These are phyloP conservation scores for Xylariaceae sp. DNA, from an alignment of 2,329 filamentous ascomycete genomes.

Conservation along the genomic window DNA sequence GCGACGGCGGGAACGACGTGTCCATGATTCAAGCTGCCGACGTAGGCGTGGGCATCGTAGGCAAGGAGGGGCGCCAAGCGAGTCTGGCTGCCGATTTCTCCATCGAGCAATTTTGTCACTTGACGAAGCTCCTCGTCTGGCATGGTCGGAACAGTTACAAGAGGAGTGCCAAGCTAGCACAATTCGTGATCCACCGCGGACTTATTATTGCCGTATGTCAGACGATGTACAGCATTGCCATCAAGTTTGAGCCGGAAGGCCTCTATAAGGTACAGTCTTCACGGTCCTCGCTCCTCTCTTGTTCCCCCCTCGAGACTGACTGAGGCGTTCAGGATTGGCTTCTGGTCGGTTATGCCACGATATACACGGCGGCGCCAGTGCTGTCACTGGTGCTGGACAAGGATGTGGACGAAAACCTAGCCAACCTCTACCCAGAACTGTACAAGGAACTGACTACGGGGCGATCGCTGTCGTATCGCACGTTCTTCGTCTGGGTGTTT, in stretches of 20 bases:
- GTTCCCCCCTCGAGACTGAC: constrained; percentile 14
- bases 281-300: background rate
- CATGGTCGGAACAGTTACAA: constrained; percentile 98
- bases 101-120: constrained; percentile 88
- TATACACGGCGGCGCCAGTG: constrained; percentile 91
- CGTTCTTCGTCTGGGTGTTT: constrained; percentile 94
- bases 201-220: constrained; percentile 93
- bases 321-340: constrained; percentile 70
- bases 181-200: constrained; percentile 97
- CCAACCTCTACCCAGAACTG: constrained; percentile 91
- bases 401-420: constrained; percentile 88
- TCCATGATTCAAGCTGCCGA: constrained; percentile 99
- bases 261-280: constrained; percentile 60
- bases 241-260: constrained; percentile 86
- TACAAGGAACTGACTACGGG: constrained; percentile 96
- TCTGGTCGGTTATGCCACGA: constrained; percentile 89
- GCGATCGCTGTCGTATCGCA: constrained; percentile 79
- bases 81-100: constrained; percentile 94
- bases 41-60: constrained; percentile 94
- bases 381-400: constrained; percentile 90
- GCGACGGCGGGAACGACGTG: constrained; percentile 96
- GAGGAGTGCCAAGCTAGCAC: constrained; percentile 85
- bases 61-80: constrained; percentile 93
- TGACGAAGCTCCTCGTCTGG: constrained; percentile 97
- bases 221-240: constrained; percentile 93